phyloP scores from a whole-genome alignment of 495 filamentous ascomycete species.

The Penicillium coprophilum region DNA sequence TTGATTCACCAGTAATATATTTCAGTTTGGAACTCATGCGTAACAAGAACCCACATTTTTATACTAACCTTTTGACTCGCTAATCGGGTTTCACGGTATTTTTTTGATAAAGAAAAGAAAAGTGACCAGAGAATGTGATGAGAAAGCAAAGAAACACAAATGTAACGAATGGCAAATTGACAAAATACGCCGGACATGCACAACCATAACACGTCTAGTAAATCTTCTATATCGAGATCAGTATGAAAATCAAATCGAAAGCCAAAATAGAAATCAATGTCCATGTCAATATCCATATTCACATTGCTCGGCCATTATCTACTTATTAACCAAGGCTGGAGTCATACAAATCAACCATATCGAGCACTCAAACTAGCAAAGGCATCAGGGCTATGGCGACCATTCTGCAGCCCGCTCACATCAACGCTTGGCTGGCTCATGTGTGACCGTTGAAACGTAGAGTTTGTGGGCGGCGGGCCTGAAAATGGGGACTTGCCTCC shows the following conservation, averaged over 20 bases:
- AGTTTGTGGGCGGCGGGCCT: conserved; percentile 15
- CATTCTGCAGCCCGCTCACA: conserved; percentile 69
- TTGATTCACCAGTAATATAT: not conserved
- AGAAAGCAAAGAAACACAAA: not conserved
- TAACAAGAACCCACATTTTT: not conserved
- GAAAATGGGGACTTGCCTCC: conserved; percentile 14
- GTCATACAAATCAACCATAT: conserved; percentile 29
- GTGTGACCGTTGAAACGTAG: conserved; percentile 48
- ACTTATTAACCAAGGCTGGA: conserved; percentile 2
- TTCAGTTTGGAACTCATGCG: not conserved
- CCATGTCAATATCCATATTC: conserved; percentile 12
- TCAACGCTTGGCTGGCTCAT: conserved; percentile 89
- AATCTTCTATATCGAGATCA: conserved; percentile 23
- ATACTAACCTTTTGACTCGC: conserved; percentile 4
- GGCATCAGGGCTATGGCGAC: conserved; percentile 91
- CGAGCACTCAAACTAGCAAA: conserved; percentile 89
- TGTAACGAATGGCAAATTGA: conserved; percentile 10
- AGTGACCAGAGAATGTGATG: not conserved
- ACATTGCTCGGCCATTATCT: conserved; percentile 1
- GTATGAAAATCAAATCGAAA: conserved; percentile 5
- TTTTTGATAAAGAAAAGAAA: not conserved
- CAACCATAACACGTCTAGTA: conserved; percentile 22
- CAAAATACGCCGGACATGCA: conserved; percentile 21
- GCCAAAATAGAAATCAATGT: conserved; percentile 8
- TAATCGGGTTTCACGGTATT: conserved; percentile 2